Evolutionary conservation across 2,329 filamentous ascomycete genomes (phyloP), one percentile per base, ranked within the genome.

Genomic region (Diaporthe destruens): DNA sequence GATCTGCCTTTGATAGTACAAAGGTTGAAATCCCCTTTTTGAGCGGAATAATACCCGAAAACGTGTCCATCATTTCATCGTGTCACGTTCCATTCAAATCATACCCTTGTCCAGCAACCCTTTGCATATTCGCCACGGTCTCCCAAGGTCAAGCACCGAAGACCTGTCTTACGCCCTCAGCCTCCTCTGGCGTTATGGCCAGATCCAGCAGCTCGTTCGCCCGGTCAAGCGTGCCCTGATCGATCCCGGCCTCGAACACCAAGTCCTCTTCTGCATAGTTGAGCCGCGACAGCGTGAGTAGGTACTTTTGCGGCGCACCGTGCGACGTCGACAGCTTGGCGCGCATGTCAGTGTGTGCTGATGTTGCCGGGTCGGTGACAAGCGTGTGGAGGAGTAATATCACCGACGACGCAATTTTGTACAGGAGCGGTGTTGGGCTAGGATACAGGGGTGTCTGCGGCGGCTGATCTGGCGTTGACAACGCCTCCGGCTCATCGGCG

Each of bases 181-280:
- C 87, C 71, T 89, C 87, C 53, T 97, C 93, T 0, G 94, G 92
- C 69, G 93, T 96, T 29, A 98, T 89, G 2, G 91, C 90, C 74
- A 94, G 86, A 80, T 98, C 94, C 51, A 98, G 82, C 75, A 99
- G 85, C 78, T 93, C 90, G 77, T 96, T 92, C 4, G 96, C 96
- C 81, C 92, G 91, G 75, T 96, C 93, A 1, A 92, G 89, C 0
- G 94, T 94, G 75, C 94, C 93, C 36, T 92, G 89, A 47, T 93
- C 92, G 69, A 97, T 92, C 0, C 92, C 92, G 1, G 87, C 85
- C 81, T 98, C 95, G 36, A 97, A 86, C 14, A 96, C 88, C 11
- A 93, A 81, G 39, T 94, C 92, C 74, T 97, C 94, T 65, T 91
- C 90, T 7, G 90, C 92, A 80, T 98, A 98, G 0, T 94, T 94